These are phyloP conservation scores for Scytalidium lignicola DNA, from an alignment of 2,329 filamentous ascomycete species.

Conservation along the genomic window DNA sequence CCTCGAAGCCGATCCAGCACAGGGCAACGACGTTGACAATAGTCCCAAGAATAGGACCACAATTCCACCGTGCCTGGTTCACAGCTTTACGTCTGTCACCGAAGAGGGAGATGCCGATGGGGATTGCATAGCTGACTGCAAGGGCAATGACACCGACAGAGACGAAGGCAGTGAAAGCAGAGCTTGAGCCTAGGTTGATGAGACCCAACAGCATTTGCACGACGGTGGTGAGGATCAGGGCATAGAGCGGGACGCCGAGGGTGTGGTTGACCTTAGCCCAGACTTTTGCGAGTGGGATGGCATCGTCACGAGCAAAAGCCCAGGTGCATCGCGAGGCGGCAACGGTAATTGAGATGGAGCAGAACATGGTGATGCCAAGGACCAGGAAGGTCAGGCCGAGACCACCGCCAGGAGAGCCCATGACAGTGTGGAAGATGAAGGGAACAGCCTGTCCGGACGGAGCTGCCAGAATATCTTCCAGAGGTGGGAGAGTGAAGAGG, in stretches of 20 bases:
- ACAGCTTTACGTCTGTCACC: conserved; percentile 53
- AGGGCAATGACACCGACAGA: conserved; percentile 68
- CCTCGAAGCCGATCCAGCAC: conserved; percentile 53
- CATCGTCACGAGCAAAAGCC: conserved; percentile 63
- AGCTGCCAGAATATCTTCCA: conserved; percentile 38
- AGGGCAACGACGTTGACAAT: conserved; percentile 53
- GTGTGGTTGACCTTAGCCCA: conserved; percentile 57
- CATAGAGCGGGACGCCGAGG: conserved; percentile 61
- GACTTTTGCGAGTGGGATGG: conserved; percentile 55
- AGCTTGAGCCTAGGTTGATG: conserved; percentile 63
- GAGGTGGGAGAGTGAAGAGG: conserved; percentile 42
- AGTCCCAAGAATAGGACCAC: conserved; percentile 57
- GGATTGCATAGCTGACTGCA: conserved; percentile 69
- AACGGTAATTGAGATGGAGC: conserved; percentile 46
- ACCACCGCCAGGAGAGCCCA: conserved; percentile 42
- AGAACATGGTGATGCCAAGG: conserved; percentile 45
- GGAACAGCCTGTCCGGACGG: conserved; percentile 44
- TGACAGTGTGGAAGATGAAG: conserved; percentile 44
- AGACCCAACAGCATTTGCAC: conserved; percentile 64
- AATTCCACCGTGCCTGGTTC: conserved; percentile 51
- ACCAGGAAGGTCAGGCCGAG: conserved; percentile 45
- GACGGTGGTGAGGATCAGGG: conserved; percentile 53
- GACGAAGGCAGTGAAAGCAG: conserved; percentile 67
- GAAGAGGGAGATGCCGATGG: conserved; percentile 63
- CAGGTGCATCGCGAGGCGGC: conserved; percentile 59